Conservation (phyloP, 2,329 filamentous ascomycete species). For the Epichloe sibirici region DNA sequence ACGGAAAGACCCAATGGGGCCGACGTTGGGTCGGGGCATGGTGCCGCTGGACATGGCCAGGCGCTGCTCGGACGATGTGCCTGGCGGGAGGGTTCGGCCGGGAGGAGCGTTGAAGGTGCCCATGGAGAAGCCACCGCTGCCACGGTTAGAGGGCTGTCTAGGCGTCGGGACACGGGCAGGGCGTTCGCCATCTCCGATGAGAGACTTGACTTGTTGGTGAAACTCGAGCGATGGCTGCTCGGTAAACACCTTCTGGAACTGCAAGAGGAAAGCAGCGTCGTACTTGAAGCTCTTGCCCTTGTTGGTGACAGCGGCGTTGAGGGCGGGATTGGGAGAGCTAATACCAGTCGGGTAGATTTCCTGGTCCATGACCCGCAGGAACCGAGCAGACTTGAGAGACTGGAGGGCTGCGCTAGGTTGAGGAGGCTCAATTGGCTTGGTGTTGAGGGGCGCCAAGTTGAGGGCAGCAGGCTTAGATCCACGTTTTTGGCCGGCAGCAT, state of each 20-base stretch:
- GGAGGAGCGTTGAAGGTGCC: constrained; percentile 50
- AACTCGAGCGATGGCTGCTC: constrained; percentile 95
- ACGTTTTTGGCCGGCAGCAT: constrained; percentile 42
- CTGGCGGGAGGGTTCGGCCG: constrained; percentile 52
- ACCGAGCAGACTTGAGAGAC: constrained; percentile 81
- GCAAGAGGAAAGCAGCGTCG: constrained; percentile 86
- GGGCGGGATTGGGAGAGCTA: constrained; percentile 77
- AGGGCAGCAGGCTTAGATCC: constrained; percentile 69
- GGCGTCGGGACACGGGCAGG: constrained; percentile 47
- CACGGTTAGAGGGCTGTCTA: constrained; percentile 39
- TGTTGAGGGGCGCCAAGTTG: constrained; percentile 72
- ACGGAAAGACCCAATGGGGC: constrained; percentile 25
- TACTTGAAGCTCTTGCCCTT: constrained; percentile 85
- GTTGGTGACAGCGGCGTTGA: constrained; percentile 69
- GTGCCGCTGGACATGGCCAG: constrained; percentile 51
- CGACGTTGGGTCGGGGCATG: constrained; percentile 35
- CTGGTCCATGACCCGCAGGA: constrained; percentile 67
- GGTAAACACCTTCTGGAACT: constrained; percentile 92
- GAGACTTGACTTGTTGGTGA: constrained; percentile 77
- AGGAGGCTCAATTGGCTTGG: constrained; percentile 75
- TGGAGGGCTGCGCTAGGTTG: constrained; percentile 92
- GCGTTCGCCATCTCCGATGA: constrained; percentile 64
- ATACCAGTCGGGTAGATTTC: constrained; percentile 75
- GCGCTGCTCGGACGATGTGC: constrained; percentile 66
- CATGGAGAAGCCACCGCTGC: constrained; percentile 48